Evolutionary conservation across 1,139 yeast genomes (phyloP), one percentile per base, ranked within the genome.

Genomic region (Spathaspora jeffriesii): DNA sequence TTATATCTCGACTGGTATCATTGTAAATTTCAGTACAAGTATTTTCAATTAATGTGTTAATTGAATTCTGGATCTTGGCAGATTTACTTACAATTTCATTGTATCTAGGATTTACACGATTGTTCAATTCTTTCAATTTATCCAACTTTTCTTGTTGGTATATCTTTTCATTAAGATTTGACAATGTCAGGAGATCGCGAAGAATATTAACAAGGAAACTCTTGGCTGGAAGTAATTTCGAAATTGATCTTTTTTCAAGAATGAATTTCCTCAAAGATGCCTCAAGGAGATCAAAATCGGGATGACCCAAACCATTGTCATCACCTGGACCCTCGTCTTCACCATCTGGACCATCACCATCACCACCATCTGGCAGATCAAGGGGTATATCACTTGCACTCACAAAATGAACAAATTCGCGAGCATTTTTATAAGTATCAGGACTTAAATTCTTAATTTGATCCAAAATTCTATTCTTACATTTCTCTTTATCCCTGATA

Each of bases 391-490:
- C 63, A 5, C 71, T 67, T 0, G 96, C 85, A 36, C 95, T 84
- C 2, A 95, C 89, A 67, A 93, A 95, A 64, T 95, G 99, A n/a
- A 95, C 95, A 69, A 93, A 92, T 40, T 92, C 96, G 15, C 78
- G 71, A 0, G 97, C 82, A 57, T 87, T 90, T 61, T 92, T 91
- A 59, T 87, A 85, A 0, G 97, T 88, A 56, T 90, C 96, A 0
- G 99, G 99, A 0, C 97, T 88, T 47, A 95, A 71, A 20, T 74
- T 81, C 55, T 88, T 84, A n/a, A 95, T 91, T 63, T 95, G 99
- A 47, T 86, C 90, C 65, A 92, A 68, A 43, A 95, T 90, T 49
- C 86, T 76, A 40, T 78, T 71, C 63, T 79, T 82, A 66, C 99
- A 95, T 52, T 88, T 81, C 44, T 84, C 81, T 62, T 90, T 88